Conservation (phyloP, 2,329 filamentous ascomycete species). For the Botrytis sinoallii region DNA sequence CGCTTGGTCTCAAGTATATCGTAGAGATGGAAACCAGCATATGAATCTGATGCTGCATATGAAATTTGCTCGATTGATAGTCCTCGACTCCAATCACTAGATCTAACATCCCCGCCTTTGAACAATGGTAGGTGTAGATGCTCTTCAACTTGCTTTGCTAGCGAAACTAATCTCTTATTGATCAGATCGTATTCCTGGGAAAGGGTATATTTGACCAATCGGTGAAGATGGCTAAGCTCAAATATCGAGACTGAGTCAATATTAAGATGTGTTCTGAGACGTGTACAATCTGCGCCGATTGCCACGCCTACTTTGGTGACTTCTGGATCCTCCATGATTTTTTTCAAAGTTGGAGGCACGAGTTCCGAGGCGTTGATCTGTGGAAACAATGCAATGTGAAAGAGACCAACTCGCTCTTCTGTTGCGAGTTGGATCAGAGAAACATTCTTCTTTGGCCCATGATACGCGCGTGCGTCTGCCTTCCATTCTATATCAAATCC, state of each 20-base stretch:
- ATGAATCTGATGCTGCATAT: constrained; percentile 80
- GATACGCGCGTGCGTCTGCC: constrained; percentile 44
- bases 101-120: constrained; percentile 70
- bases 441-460: constrained; percentile 63
- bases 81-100: constrained; percentile 68
- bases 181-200: constrained; percentile 51
- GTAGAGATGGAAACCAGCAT: constrained; percentile 73
- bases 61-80: constrained; percentile 63
- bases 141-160: constrained; percentile 69
- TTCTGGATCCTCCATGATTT: constrained; percentile 66
- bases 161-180: constrained; percentile 62
- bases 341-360: constrained; percentile 66
- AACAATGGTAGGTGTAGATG: constrained; percentile 70
- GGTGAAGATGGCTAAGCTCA: constrained; percentile 81
- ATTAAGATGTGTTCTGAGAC: constrained; percentile 63
- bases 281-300: constrained; percentile 67
- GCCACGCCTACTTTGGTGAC: constrained; percentile 76
- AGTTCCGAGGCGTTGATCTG: constrained; percentile 49
- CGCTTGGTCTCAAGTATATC: constrained; percentile 68
- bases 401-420: constrained; percentile 71
- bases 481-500: constrained; percentile 92
- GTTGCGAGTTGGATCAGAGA: constrained; percentile 82
- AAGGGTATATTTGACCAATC: constrained; percentile 65
- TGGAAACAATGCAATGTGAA: constrained; percentile 70
- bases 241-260: constrained; percentile 66